Base-by-base conservation (phyloP, 805 yeast genomes). In the Scheffersomyces spartinae region DNA sequence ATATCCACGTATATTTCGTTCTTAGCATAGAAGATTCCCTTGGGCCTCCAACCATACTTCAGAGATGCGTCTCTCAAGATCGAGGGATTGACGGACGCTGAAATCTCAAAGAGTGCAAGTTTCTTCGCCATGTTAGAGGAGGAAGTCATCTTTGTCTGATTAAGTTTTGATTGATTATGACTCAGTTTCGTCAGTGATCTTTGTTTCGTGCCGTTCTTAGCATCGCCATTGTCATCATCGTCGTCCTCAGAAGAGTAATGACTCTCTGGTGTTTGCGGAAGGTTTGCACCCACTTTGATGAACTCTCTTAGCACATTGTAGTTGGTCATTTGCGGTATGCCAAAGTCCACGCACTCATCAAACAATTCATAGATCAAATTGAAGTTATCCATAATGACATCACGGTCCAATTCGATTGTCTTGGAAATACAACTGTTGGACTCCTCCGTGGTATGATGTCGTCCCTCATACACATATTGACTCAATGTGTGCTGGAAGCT, bases 341-440 rank as follows among this genome's bases (percentile, higher is more conserved):
- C 95, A 49, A 69, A 79, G 48, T 85, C 95, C 71, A 82, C 68
- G 63, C 84, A 79, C 43, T 84, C 95, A 44, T 84, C 95, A 22
- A 84, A 50, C n/a, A 84, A 53, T 45, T 85, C 95, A 49, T 77
- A 78, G 6, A 84, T 68, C 25, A 84, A 57, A 17, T 75, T 72
- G 35, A 71, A 68, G 48, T 84, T 88, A 47, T 84, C 94, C 13
- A 68, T 53, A 2, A 83, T 67, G 10, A 71, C 40, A 28, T 77
- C 85, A 27, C 64, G 64, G 38, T 69, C 70, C 20, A 79, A 47
- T 12, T 52, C 51, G 15, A 61, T 55, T 13, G 68, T 52, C 24
- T 57, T 61, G 27, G n/a, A n/a, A n/a, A n/a, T n/a, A n/a, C n/a
- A n/a, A n/a, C n/a, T n/a, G n/a, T n/a, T n/a, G n/a, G n/a, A n/a